Base-by-base conservation (phyloP, 345 rosid species). In the Pugionium cornutum region DNA sequence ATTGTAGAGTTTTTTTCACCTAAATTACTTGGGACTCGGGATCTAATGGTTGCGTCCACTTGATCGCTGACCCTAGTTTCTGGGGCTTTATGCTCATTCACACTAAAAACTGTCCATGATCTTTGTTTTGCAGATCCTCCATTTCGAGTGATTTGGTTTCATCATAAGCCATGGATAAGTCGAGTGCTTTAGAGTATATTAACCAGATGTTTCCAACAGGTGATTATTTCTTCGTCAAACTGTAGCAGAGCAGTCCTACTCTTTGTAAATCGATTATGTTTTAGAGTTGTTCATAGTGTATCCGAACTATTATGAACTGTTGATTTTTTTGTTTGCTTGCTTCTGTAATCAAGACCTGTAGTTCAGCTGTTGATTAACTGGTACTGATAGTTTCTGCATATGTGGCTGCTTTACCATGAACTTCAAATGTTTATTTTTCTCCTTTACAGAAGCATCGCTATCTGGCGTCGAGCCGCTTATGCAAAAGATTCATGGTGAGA, bases 161-260 rank as follows among this genome's bases (percentile, higher is more conserved):
- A 46, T 60, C 53, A 30, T 37, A 53, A 67, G 79, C 79, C 11
- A 94, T 90, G 99, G 99, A 88, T 77, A 94, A 90, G 79, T 82
- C 94, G 18, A 88, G 96, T 77, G 86, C 97, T 35, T 58, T 94
- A 75, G 99, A 90, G 77, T 90, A 94, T 80, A 94, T 94, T 72
- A 94, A 94, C 76, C 99, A 94, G 81, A 94, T 94, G 99, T 94
- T 94, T 48, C 99, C 99, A 30, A 86, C 97, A 80, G 99, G 99
- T 58, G 27, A 28, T 6, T 43, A n/a, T 8, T 37, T 31, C 41
- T 68, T 57, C 56, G 10, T 53, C 50, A 49, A 7, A 7, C 9
- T 39, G 7, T 47, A 47, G 4, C 11, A 10, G 53, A 53, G 32
- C 60, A 41, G 43, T 64, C 26, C 7, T 32, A 7, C 29, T 35